Evolutionary conservation across 352 stramenopile species (phyloP).

Genomic region (Globisporangium camurandrum): DNA sequence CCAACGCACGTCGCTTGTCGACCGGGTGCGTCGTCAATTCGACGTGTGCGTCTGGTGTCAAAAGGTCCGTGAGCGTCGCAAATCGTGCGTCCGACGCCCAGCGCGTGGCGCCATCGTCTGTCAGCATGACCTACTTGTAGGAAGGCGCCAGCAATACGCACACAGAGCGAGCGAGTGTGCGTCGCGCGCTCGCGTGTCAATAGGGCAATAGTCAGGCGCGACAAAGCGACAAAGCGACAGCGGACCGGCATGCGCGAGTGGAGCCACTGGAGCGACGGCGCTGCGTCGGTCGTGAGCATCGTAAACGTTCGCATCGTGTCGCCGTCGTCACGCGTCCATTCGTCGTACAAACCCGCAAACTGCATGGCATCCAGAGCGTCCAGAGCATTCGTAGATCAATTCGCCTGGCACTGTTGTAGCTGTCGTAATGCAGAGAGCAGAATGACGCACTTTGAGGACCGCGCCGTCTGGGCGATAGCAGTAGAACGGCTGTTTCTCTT

Average conservation of each 20-base stretch:
- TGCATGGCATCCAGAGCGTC: no score
- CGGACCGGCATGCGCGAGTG: constrained; percentile 82
- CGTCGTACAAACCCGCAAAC: constrained; percentile 85
- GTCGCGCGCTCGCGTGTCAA: neutral
- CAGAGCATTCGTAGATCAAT: no score
- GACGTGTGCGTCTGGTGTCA: constrained; percentile 37
- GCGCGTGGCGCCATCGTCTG: constrained; percentile 37
- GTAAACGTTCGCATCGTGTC: constrained; percentile 77
- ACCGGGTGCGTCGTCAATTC: constrained; percentile 62
- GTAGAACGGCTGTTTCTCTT: constrained; percentile 89
- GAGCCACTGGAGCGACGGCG: constrained; percentile 67
- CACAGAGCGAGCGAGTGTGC: neutral
- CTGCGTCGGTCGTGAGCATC: constrained; percentile 77
- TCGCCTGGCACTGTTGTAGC: no score
- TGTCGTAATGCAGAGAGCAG: no score
- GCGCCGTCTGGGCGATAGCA: constrained; percentile 42
- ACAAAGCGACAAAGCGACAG: neutral
- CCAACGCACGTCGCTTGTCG: constrained; percentile 52
- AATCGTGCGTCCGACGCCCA: constrained; percentile 71
- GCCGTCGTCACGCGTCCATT: constrained; percentile 58
- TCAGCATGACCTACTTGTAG: constrained; percentile 75
- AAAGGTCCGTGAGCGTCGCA: constrained; percentile 36
- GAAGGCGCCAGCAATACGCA: neutral
- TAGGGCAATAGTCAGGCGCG: neutral
- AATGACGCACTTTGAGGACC: no score